phyloP scores from a whole-genome alignment of 176 grass and related monocot genomes.

The Hsuehochloa calcarea region DNA sequence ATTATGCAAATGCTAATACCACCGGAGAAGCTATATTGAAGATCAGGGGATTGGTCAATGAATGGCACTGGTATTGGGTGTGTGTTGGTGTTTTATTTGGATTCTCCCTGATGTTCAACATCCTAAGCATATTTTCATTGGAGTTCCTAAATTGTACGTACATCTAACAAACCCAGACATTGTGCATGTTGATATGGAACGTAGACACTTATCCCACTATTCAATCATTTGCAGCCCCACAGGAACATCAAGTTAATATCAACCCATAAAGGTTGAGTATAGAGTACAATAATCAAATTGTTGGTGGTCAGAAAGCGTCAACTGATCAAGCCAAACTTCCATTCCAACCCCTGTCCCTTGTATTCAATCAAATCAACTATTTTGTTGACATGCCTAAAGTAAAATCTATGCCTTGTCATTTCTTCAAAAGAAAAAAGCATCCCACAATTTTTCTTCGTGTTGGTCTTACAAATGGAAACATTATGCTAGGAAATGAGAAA shows the following conservation, averaged over 20 bases:
- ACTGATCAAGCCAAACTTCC: background rate
- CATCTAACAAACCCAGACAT: background rate
- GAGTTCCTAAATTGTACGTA: conserved; percentile 24
- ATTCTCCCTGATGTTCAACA: conserved; percentile 27
- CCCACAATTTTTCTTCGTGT: background rate
- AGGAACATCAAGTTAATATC: background rate
- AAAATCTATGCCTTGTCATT: background rate
- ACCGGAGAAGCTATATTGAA: conserved; percentile 22
- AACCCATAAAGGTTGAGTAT: background rate
- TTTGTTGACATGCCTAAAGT: background rate
- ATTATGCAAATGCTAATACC: background rate
- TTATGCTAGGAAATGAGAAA: background rate
- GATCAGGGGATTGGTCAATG: conserved; percentile 16
- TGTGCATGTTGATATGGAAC: background rate
- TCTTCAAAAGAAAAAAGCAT: background rate
- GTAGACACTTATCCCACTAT: background rate
- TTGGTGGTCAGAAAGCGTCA: background rate
- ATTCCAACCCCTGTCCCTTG: background rate
- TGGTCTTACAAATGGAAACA: background rate
- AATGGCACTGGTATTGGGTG: conserved; percentile 35
- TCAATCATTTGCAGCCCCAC: background rate
- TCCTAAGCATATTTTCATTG: conserved; percentile 18
- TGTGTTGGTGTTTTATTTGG: conserved; percentile 20
- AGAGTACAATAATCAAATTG: background rate
- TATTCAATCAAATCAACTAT: background rate